Base-by-base conservation (phyloP, 2,329 filamentous ascomycete genomes). In the Didymella arachidicola region DNA sequence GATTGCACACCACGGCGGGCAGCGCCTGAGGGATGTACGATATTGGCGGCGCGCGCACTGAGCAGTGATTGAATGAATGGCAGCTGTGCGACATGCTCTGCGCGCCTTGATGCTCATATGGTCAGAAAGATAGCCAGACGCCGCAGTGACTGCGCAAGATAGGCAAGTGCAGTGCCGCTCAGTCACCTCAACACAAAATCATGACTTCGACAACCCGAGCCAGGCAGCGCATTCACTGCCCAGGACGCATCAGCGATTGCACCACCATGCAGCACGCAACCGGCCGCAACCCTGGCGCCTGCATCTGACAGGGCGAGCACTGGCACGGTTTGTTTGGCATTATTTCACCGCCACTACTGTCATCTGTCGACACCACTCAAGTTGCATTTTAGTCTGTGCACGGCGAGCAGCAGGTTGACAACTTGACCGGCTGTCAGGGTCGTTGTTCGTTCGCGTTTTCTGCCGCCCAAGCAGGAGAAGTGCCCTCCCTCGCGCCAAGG, bases 131-230 rank as follows among this genome's bases (percentile, higher is more conserved):
- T 59, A 59, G 56, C 55, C 56, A 53, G 45, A 53, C 50, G 56
- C 45, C 50, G 44, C 56, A 32, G 50, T 59, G 50, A 47, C 32
- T 32, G 62, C 22, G 42, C 60, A 11, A 57, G 59, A 65, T 64
- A 64, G 66, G 66, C 65, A 67, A 57, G 53, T 64, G 60, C 60
- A 44, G 58, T 58, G 60, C 61, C 61, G 59, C 64, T 65, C 60
- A 43, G 52, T 62, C 32, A 46, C 56, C 51, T 59, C 50, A 59
- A 54, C 56, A 59, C 56, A 54, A 54, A 50, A 41, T 43, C 56
- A 59, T 59, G 56, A 54, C 50, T 30, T 53, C 43, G 55, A 58
- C 22, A 22, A 53, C 52, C 46, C 46, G 47, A 59, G 56, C 45
- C 50, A 32, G 49, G 26, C 49, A 47, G 49, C 42, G 45, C 41